Evolutionary conservation across 2,329 filamentous ascomycete species (phyloP).

Genomic region (Spiromastix sp.): DNA sequence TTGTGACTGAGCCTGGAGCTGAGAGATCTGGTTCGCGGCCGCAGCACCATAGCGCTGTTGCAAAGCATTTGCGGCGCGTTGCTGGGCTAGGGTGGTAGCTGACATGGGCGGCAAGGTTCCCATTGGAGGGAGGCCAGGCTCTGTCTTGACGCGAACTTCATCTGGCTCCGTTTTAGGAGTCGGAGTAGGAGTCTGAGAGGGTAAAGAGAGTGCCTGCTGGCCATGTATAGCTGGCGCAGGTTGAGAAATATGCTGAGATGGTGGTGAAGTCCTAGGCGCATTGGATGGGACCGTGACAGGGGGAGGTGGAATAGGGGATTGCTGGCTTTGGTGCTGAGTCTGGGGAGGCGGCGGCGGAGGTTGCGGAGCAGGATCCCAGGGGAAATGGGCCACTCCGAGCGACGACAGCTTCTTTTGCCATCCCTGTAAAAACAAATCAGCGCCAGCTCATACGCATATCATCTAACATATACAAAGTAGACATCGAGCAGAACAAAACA

Average conservation of each 20-base stretch:
- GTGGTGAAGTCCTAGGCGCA: conserved; percentile 26
- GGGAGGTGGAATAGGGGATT: conserved; percentile 29
- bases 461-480: no score
- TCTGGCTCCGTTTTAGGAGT: conserved; percentile 9
- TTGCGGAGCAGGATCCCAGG: conserved; percentile 85
- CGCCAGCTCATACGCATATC: no score
- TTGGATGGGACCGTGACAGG: conserved; percentile 34
- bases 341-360: conserved; percentile 34
- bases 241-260: conserved; percentile 24
- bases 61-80: conserved; percentile 43
- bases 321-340: conserved; percentile 23
- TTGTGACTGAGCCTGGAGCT: conserved; percentile 33
- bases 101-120: conserved; percentile 21
- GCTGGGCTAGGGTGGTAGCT: conserved; percentile 32
- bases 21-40: conserved; percentile 33
- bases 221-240: conserved; percentile 23
- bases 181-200: conserved; percentile 17
- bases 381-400: conserved; percentile 76
- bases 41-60: conserved; percentile 37
- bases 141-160: conserved; percentile 41
- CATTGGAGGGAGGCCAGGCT: conserved; percentile 32
- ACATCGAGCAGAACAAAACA: no score
- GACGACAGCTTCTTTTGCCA: conserved; percentile 89
- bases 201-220: conserved; percentile 18
- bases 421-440: conserved; percentile 45